Evolutionary conservation across 1,284 basidiomycete genomes (phyloP).

Genomic region (Cryptococcus neoformans): DNA sequence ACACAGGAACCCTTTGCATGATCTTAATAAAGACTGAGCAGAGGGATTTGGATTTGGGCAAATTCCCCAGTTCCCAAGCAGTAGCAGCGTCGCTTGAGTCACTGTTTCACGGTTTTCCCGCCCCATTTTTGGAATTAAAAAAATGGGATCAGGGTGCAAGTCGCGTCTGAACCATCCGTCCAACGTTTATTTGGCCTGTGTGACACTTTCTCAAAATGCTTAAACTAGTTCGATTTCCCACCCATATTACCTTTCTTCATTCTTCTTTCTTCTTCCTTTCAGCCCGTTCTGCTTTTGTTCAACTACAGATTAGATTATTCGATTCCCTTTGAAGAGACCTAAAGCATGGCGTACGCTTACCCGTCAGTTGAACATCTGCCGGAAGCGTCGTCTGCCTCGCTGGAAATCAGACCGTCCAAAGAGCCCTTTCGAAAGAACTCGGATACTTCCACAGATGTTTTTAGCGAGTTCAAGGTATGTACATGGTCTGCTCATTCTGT

Average conservation of each 20-base stretch:
- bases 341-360: constrained; percentile 36
- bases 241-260: not conserved
- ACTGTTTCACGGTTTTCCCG: too few relatives aligned
- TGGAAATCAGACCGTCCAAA: not conserved
- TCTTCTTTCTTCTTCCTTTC: not conserved
- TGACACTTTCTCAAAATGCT: not conserved
- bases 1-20: too few relatives aligned
- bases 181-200: too few relatives aligned
- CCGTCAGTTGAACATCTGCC: constrained; percentile 9
- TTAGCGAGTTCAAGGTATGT: constrained; percentile 27
- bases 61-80: too few relatives aligned
- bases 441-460: constrained; percentile 22
- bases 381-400: constrained; percentile 4
- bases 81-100: too few relatives aligned
- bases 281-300: not conserved
- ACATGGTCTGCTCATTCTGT: not conserved
- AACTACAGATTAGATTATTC: too few relatives aligned
- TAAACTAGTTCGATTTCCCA: not conserved
- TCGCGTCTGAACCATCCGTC: too few relatives aligned
- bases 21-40: too few relatives aligned
- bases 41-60: too few relatives aligned
- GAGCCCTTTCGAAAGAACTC: constrained; percentile 16
- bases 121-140: too few relatives aligned
- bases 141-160: too few relatives aligned
- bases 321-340: not conserved